phyloP scores from a whole-genome alignment of 345 rosid genomes.

The Iberis pinnata region DNA sequence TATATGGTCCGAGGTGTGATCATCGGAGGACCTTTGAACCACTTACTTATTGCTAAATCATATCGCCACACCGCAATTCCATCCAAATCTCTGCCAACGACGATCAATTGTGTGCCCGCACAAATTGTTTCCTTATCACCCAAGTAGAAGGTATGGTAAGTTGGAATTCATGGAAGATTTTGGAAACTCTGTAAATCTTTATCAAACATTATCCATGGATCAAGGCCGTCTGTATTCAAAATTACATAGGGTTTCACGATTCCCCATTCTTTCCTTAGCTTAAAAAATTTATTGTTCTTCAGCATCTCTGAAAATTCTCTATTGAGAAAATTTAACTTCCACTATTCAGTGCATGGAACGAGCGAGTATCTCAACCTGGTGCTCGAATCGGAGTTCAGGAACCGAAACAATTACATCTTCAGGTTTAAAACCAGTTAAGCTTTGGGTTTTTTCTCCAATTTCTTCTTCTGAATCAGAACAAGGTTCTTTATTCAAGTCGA shows the following conservation, averaged over 20 bases:
- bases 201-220: conserved; percentile 17
- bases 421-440: too few relatives aligned
- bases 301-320: background rate
- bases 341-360: background rate
- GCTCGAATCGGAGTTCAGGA: background rate
- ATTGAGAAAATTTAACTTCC: background rate
- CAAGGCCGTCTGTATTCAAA: conserved; percentile 51
- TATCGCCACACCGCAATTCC: conserved; percentile 53
- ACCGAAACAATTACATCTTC: background rate
- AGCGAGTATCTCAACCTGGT: background rate
- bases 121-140: conserved; percentile 66
- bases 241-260: background rate
- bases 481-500: background rate
- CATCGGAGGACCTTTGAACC: conserved; percentile 52
- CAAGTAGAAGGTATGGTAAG: conserved; percentile 39
- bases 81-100: conserved; percentile 47
- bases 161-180: conserved; percentile 49
- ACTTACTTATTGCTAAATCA: conserved; percentile 45
- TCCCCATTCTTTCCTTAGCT: background rate
- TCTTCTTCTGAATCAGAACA: background rate
- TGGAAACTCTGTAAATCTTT: conserved; percentile 34
- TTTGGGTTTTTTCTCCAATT: background rate
- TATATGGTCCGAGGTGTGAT: conserved; percentile 32
- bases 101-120: conserved; percentile 56
- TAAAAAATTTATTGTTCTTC: background rate